Evolutionary conservation across 352 stramenopile genomes (phyloP).

Genomic region (Phytopythium aichiense): DNA sequence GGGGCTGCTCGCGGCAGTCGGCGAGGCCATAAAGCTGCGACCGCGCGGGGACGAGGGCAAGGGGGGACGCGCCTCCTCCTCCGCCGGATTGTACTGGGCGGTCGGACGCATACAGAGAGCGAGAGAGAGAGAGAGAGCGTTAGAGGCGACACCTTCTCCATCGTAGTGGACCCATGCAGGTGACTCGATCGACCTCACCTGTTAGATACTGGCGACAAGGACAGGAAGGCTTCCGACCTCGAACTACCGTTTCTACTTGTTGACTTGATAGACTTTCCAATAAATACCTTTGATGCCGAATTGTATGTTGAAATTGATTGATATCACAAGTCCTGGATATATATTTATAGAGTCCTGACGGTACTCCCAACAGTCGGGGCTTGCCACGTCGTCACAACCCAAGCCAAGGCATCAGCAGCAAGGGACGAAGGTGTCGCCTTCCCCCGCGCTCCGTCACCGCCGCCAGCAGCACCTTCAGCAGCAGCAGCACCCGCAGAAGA

Average conservation of each 20-base stretch:
- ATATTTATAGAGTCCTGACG: background rate
- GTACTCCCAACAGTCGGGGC: background rate
- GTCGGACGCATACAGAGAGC: background rate
- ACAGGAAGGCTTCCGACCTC: too few relatives aligned
- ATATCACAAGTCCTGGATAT: too few relatives aligned
- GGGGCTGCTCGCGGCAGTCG: slow-evolving; percentile 7
- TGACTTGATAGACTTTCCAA: too few relatives aligned
- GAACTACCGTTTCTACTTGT: too few relatives aligned
- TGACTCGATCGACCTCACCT: background rate
- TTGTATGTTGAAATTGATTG: too few relatives aligned
- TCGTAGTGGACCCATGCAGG: background rate
- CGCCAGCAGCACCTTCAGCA: background rate
- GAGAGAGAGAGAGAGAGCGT: background rate
- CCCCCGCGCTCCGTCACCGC: background rate
- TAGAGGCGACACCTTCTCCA: background rate
- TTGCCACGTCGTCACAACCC: too few relatives aligned
- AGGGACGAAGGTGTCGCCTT: background rate
- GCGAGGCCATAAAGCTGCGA: slow-evolving; percentile 6
- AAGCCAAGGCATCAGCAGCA: too few relatives aligned
- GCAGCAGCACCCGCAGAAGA: too few relatives aligned
- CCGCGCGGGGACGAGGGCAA: background rate
- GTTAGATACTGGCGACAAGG: background rate
- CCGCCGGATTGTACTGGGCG: background rate
- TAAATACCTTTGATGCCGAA: too few relatives aligned
- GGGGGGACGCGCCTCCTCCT: background rate